phyloP scores from a whole-genome alignment of 371 early-diverging fungal species.

The Mucor sp. region DNA sequence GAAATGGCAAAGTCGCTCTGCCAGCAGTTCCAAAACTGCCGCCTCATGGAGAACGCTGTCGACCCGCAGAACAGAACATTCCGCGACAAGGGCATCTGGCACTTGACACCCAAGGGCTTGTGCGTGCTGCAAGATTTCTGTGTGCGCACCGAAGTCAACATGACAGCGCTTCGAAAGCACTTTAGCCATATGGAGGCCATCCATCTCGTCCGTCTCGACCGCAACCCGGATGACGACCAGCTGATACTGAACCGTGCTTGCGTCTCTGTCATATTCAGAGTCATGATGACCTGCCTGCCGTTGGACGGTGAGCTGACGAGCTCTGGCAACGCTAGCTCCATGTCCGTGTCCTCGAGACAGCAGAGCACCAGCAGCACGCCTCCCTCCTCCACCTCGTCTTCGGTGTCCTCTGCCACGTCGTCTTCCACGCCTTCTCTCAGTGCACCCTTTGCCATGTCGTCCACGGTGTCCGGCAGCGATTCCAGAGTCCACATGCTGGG shows the following conservation, averaged over 20 bases:
- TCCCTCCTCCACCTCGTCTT: constrained; percentile 22
- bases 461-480: constrained; percentile 22
- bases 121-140: constrained; percentile 60
- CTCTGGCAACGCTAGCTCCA: constrained; percentile 23
- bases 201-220: constrained; percentile 43
- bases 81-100: constrained; percentile 57
- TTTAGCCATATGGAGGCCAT: constrained; percentile 45
- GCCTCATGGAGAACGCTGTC: constrained; percentile 54
- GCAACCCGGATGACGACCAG: constrained; percentile 48
- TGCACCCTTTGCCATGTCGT: constrained; percentile 32
- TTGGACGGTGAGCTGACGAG: constrained; percentile 36
- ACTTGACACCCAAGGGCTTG: constrained; percentile 62
- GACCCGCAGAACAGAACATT: constrained; percentile 57
- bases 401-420: constrained; percentile 23
- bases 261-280: constrained; percentile 34
- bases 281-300: constrained; percentile 48
- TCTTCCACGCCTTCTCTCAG: constrained; percentile 27
- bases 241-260: constrained; percentile 33
- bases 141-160: constrained; percentile 43
- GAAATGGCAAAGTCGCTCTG: constrained; percentile 70
- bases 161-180: constrained; percentile 30
- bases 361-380: constrained; percentile 12
- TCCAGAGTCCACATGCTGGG: constrained; percentile 42
- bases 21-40: constrained; percentile 63
- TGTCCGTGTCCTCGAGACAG: constrained; percentile 14